These are phyloP conservation scores for Nephelium lappaceum DNA, from an alignment of 345 rosid genomes.

Conservation along the genomic window DNA sequence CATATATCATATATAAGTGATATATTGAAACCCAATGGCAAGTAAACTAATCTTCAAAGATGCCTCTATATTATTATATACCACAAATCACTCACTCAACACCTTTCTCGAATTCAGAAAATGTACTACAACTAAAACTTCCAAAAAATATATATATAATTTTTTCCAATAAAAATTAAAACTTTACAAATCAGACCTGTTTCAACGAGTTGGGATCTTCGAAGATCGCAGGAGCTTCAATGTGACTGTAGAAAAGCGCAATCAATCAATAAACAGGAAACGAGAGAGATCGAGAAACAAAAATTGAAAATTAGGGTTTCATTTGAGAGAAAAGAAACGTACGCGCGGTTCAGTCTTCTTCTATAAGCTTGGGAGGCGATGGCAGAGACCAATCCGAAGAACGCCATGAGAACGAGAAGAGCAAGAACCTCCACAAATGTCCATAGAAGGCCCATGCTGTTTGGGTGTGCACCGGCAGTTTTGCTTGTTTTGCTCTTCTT, in stretches of 20 bases:
- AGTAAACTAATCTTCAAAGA: not conserved
- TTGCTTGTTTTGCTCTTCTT: not conserved
- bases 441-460: constrained; percentile 51
- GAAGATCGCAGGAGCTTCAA: constrained; percentile 57
- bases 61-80: not conserved
- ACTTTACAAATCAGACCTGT: constrained; percentile 34
- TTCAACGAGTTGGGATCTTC: constrained; percentile 84
- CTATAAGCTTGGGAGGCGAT: constrained; percentile 62
- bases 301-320: constrained; percentile 2
- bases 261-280: not conserved
- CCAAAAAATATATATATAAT: no score
- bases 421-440: constrained; percentile 41
- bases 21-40: not conserved
- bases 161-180: not conserved
- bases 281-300: not conserved
- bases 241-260: constrained; percentile 44
- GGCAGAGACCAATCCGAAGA: constrained; percentile 39
- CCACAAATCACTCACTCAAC: not conserved
- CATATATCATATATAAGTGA: not conserved
- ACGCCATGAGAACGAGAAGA: constrained; percentile 28
- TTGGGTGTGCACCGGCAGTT: not conserved
- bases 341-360: constrained; percentile 69
- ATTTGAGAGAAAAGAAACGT: not conserved
- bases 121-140: not conserved
- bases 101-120: not conserved